Evolutionary conservation across 1,284 basidiomycete species (phyloP).

Genomic region (Tilletia caries): DNA sequence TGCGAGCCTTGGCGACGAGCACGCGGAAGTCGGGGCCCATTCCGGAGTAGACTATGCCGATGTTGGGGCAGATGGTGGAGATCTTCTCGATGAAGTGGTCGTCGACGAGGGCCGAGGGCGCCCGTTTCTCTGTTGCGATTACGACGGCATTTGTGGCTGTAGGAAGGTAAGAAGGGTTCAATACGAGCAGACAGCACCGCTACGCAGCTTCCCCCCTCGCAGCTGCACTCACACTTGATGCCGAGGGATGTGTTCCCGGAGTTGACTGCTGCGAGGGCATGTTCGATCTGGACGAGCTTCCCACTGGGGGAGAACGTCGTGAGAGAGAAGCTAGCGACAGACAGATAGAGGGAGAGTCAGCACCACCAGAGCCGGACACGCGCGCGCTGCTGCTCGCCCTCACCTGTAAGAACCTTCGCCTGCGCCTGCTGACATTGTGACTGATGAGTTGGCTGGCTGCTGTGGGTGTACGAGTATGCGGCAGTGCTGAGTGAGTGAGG

Average conservation of each 20-base stretch:
- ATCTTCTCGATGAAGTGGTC: conserved; percentile 95
- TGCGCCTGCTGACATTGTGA: conserved; percentile 47
- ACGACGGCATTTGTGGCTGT: conserved; percentile 92
- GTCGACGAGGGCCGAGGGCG: conserved; percentile 93
- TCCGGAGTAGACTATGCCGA: conserved; percentile 92
- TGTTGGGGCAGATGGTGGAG: conserved; percentile 92
- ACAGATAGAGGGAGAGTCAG: conserved; percentile 14
- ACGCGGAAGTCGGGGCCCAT: conserved; percentile 99
- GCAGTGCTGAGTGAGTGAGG: background rate
- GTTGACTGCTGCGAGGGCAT: conserved; percentile 87
- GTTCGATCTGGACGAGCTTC: conserved; percentile 85
- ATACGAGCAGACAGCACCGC: conserved; percentile 16
- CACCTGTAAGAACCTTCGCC: conserved; percentile 50
- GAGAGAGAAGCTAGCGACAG: conserved; percentile 90
- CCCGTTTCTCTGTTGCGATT: conserved; percentile 98
- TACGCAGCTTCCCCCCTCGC: no score
- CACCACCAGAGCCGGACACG: background rate
- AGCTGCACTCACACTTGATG: conserved; percentile 87
- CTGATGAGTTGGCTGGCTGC: background rate
- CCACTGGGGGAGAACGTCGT: conserved; percentile 98
- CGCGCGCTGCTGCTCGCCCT: conserved; percentile 12
- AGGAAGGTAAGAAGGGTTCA: conserved; percentile 23
- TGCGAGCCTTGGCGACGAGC: conserved; percentile 86
- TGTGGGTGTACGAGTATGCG: background rate
- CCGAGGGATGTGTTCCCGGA: conserved; percentile 89